These are phyloP conservation scores for Sporopachydermia lactativora DNA, from an alignment of 805 yeast genomes.

Conservation along the genomic window DNA sequence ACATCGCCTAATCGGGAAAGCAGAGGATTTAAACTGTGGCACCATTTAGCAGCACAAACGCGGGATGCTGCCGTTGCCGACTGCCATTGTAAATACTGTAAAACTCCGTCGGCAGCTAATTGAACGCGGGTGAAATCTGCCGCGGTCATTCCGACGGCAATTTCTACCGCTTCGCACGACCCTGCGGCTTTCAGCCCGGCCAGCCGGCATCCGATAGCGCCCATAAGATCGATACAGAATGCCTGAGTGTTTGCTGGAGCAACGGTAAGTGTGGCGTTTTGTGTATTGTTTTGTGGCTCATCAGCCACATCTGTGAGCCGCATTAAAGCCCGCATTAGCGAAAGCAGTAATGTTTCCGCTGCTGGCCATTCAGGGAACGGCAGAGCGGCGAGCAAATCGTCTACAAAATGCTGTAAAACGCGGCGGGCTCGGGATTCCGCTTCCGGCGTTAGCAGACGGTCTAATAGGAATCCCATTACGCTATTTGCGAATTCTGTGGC, in stretches of 20 bases:
- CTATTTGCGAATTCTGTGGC: constrained; percentile 1
- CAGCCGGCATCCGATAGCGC: constrained; percentile 41
- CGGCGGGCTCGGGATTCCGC: constrained; percentile 12
- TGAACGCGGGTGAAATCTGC: neutral
- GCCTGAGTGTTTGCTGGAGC: constrained; percentile 29
- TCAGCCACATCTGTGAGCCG: constrained; percentile 5
- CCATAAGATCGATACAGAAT: constrained; percentile 44
- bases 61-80: neutral
- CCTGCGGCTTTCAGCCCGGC: constrained; percentile 20
- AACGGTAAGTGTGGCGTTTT: too few relatives aligned
- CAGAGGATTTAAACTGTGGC: neutral
- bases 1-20: neutral
- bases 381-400: constrained; percentile 40
- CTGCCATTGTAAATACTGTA: constrained; percentile 1
- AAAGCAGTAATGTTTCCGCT: constrained; percentile 33
- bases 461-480: constrained; percentile 13
- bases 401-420: constrained; percentile 36
- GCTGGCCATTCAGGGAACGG: constrained; percentile 49
- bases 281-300: constrained; percentile 24
- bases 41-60: neutral
- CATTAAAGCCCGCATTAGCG: constrained; percentile 31
- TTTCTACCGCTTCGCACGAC: neutral
- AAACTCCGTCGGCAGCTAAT: neutral
- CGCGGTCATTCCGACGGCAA: neutral
- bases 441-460: constrained; percentile 19